These are phyloP conservation scores for Cryptococcus sp. DNA, from an alignment of 1,284 basidiomycete species.

Conservation along the genomic window DNA sequence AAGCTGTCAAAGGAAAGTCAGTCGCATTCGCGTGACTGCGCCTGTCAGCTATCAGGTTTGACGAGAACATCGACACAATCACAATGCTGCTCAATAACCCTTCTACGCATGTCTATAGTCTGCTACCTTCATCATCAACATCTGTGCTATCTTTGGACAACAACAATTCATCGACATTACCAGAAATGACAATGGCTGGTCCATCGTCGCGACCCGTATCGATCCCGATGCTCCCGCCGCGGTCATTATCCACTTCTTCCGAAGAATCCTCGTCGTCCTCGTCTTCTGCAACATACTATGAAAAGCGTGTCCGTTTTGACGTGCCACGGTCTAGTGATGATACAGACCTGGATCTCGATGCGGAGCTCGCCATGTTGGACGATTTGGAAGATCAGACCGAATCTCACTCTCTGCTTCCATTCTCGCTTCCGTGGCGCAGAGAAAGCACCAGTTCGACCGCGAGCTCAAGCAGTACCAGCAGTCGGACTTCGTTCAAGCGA, in stretches of 20 bases:
- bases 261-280: neutral
- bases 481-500: neutral
- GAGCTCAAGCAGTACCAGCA: neutral
- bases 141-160: constrained; percentile 7
- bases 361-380: neutral
- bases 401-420: neutral
- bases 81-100: too few species aligned
- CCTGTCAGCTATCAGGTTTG: too few species aligned
- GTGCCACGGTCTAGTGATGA: neutral
- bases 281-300: neutral
- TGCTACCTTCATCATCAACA: constrained; percentile 8
- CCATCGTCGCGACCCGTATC: neutral
- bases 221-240: neutral
- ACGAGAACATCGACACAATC: too few species aligned
- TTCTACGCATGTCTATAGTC: constrained; percentile 1
- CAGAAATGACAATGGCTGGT: constrained; percentile 1
- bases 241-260: neutral
- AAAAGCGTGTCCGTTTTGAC: neutral
- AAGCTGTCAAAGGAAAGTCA: too few species aligned
- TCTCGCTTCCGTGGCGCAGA: neutral
- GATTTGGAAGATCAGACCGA: neutral
- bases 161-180: constrained; percentile 1
- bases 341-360: neutral
- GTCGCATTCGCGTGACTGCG: too few species aligned
- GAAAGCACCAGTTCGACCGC: neutral